Conservation (phyloP, 345 rosid species). For the Arabis alpina region DNA sequence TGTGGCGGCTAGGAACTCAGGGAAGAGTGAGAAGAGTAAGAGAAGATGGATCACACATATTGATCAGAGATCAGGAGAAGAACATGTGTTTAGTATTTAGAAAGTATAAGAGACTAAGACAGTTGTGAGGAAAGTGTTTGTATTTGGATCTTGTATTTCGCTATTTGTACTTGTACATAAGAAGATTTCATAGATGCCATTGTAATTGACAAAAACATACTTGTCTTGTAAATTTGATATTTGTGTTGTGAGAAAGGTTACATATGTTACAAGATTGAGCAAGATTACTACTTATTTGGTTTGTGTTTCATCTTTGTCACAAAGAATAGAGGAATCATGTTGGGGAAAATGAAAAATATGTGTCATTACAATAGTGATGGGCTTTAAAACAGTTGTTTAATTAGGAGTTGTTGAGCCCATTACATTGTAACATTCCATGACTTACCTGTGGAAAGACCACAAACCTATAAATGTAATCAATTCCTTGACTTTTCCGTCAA, state of each 20-base stretch:
- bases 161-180: constrained; percentile 23
- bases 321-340: no score
- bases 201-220: neutral
- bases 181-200: constrained; percentile 25
- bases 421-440: neutral
- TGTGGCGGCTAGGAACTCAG: constrained; percentile 52
- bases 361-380: constrained; percentile 5
- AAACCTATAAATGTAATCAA: neutral
- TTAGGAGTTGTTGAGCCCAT: constrained; percentile 23
- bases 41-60: constrained; percentile 82
- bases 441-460: neutral
- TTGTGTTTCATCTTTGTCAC: neutral
- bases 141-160: constrained; percentile 27
- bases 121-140: neutral
- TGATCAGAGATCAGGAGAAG: constrained; percentile 80
- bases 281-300: neutral
- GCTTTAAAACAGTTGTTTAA: constrained; percentile 13
- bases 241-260: constrained; percentile 2
- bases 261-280: neutral
- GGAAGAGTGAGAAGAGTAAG: constrained; percentile 42
- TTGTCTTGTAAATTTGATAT: constrained; percentile 6
- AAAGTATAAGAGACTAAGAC: neutral
- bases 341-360: neutral
- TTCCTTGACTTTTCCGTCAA: constrained; percentile 4
- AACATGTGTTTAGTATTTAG: constrained; percentile 58